These are phyloP conservation scores for Alloascoidea hylecoeti DNA, from an alignment of 805 yeast genomes.

Conservation along the genomic window DNA sequence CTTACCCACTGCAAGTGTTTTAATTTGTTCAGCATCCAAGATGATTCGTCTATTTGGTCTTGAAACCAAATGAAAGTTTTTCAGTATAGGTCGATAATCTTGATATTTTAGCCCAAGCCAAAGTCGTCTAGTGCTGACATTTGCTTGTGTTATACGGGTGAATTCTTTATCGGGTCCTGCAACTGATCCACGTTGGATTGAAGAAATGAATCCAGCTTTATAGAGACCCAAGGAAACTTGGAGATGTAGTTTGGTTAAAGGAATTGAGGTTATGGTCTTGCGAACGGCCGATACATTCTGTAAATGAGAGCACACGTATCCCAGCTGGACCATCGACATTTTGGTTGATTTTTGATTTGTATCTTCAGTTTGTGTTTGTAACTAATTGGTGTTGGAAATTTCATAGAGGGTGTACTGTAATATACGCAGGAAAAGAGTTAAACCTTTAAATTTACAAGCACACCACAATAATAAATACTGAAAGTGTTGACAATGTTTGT, in stretches of 20 bases:
- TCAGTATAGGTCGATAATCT: constrained; percentile 63
- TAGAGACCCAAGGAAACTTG: constrained; percentile 76
- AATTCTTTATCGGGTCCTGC: constrained; percentile 61
- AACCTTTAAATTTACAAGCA: too few species aligned
- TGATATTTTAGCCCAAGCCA: constrained; percentile 91
- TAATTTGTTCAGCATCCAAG: constrained; percentile 49
- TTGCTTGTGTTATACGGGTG: constrained; percentile 68
- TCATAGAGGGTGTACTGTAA: too few species aligned
- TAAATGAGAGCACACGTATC: constrained; percentile 75
- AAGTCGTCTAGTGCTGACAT: constrained; percentile 69
- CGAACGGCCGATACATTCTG: constrained; percentile 77
- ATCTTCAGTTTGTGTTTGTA: too few species aligned
- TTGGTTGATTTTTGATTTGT: constrained; percentile 3
- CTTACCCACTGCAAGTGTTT: constrained; percentile 62
- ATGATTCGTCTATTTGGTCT: constrained; percentile 73
- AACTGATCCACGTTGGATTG: constrained; percentile 74
- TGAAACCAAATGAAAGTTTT: constrained; percentile 57
- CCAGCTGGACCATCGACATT: constrained; percentile 81
- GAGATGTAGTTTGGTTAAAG: constrained; percentile 70
- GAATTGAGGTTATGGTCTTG: constrained; percentile 63
- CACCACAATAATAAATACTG: too few species aligned
- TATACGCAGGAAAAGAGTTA: too few species aligned
- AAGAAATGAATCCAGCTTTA: constrained; percentile 79
- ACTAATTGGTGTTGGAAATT: too few species aligned
- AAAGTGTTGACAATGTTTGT: too few species aligned